These are phyloP conservation scores for Puccinia horiana DNA, from an alignment of 1,284 basidiomycete species.

Conservation along the genomic window DNA sequence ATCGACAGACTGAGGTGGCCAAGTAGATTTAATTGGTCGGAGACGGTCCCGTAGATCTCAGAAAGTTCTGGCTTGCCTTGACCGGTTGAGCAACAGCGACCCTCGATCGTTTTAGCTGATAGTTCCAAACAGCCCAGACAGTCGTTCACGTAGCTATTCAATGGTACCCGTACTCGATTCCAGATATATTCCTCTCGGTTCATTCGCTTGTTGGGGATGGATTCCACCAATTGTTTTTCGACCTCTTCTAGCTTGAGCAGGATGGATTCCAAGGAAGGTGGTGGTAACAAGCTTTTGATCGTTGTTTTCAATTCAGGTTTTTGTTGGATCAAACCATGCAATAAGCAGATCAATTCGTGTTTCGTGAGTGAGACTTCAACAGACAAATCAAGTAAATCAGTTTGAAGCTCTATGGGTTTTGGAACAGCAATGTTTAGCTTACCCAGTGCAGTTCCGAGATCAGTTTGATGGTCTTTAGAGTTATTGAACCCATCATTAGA, in stretches of 20 bases:
- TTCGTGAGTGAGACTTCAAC: conserved; percentile 32
- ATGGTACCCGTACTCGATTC: conserved; percentile 39
- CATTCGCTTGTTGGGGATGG: conserved; percentile 31
- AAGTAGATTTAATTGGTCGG: conserved; percentile 30
- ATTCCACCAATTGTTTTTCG: conserved; percentile 23
- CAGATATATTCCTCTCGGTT: conserved; percentile 45
- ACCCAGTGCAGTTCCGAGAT: conserved; percentile 39
- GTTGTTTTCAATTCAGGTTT: conserved; percentile 40
- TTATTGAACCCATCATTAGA: not conserved
- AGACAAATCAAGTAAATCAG: not conserved
- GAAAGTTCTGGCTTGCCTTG: conserved; percentile 19
- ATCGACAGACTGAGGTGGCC: conserved; percentile 25
- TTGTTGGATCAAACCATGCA: conserved; percentile 23
- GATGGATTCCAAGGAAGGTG: conserved; percentile 34
- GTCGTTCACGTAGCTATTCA: conserved; percentile 41
- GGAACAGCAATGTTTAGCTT: not conserved
- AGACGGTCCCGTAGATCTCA: conserved; percentile 25
- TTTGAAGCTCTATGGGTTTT: not conserved
- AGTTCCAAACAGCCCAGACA: conserved; percentile 25
- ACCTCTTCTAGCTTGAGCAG: conserved; percentile 5
- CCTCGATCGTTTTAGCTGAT: conserved; percentile 13
- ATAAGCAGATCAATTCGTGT: conserved; percentile 27
- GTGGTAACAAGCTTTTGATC: conserved; percentile 27
- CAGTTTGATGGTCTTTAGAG: conserved; percentile 29
- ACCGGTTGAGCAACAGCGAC: not conserved